Evolutionary conservation across 192 early-diverging fungal genomes (phyloP), one percentile per base, ranked within the genome.

Genomic region (Coemansia sp.): DNA sequence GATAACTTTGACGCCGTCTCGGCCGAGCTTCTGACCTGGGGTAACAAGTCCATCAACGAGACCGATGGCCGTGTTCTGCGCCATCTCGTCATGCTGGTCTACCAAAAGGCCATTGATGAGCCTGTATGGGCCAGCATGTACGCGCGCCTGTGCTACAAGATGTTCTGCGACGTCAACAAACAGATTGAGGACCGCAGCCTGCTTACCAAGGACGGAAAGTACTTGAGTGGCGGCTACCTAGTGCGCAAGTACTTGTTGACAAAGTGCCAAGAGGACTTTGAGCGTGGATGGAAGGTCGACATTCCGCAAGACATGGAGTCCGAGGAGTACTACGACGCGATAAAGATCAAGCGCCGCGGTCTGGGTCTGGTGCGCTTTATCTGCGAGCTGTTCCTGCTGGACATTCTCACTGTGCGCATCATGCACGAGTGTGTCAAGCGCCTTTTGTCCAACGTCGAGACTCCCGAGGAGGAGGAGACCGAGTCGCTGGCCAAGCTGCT

Each of bases 81-180:
- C 63, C 87, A 84, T 56, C 86, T 97, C 33, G 93, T 98, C 67
- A 85, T 82, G 50, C 81, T 91, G 12, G 89, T 95, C 43, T 98
- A 95, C 60, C 90, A 97, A 26, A 98, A 99, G 83, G 94, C 97
- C 5, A 84, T 93, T 32, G 94, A 97, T 63, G 95, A 99, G 73
- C 84, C 90, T n/a, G 83, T 83, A 55, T 99, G 96, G 83, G 88
- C 87, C 59, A 67, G 74, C 44, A 91, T 97, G 82, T 99, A 95
- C 67, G 95, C 94, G 18, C 82, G 81, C 40, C 83, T 99, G 52
- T 96, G 94, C 82, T 72, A 83, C 39, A 84, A 86, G 67, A 75
- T 98, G 65, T 88, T 95, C 63, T 85, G 90, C 38, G 68, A 69
- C 33, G 76, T 86, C 58, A 71, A 82, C 38, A 46, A 57, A n/a